Evolutionary conservation across 2,329 filamentous ascomycete genomes (phyloP).

Genomic region (Shiraia bambusicola): DNA sequence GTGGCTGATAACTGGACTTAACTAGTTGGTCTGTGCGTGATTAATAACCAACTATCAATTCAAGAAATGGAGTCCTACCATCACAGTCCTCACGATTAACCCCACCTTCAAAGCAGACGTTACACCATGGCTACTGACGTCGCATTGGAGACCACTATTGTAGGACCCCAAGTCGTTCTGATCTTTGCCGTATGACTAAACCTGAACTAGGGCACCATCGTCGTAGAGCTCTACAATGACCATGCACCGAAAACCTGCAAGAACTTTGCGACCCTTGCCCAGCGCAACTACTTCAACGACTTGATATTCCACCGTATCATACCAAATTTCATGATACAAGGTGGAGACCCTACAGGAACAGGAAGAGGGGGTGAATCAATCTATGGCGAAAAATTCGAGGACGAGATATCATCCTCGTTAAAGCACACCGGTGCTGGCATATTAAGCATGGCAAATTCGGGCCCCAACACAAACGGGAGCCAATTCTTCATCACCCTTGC

Average conservation of each 20-base stretch:
- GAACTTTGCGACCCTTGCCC: slow-evolving; percentile 80
- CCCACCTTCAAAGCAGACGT: background rate
- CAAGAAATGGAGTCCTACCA: slow-evolving; percentile 10
- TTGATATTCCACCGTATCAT: slow-evolving; percentile 93
- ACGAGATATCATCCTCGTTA: slow-evolving; percentile 77
- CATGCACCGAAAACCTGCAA: slow-evolving; percentile 88
- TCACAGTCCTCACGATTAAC: slow-evolving; percentile 20
- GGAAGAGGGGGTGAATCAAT: slow-evolving; percentile 86
- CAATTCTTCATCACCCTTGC: slow-evolving; percentile 97
- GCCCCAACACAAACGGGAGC: slow-evolving; percentile 87
- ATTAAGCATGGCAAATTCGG: slow-evolving; percentile 95
- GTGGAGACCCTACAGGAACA: slow-evolving; percentile 90
- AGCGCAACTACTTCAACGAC: slow-evolving; percentile 83
- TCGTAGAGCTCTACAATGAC: slow-evolving; percentile 82
- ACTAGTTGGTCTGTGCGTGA: slow-evolving; percentile 12
- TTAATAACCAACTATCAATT: no score
- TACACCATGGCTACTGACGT: slow-evolving; percentile 61
- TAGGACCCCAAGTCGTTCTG: slow-evolving; percentile 41
- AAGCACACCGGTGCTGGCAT: slow-evolving; percentile 93
- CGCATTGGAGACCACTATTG: slow-evolving; percentile 82
- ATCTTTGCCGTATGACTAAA: slow-evolving; percentile 2
- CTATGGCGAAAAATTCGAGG: slow-evolving; percentile 90
- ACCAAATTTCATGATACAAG: slow-evolving; percentile 94
- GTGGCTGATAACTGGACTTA: slow-evolving; percentile 1
- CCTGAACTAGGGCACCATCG: slow-evolving; percentile 69